Percentiles rank a stretch among this genome's conserved stretches.
Evolutionary conservation across 2,329 filamentous ascomycete species (phyloP).

Genomic region (Cercospora sp.): DNA sequence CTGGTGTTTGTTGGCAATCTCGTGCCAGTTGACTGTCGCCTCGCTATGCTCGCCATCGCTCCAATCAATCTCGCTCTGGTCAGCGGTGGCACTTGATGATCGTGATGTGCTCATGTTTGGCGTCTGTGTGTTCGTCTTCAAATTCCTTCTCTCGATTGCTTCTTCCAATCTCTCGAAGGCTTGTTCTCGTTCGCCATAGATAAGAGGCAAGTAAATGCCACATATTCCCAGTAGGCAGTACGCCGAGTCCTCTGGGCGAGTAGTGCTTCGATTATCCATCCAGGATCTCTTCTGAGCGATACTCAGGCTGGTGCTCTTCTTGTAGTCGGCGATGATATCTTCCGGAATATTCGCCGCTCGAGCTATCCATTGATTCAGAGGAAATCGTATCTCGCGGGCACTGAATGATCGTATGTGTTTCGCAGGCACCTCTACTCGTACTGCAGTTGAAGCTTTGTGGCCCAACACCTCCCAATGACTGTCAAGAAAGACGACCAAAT

Average conservation of each 20-base stretch:
- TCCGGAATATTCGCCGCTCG: not conserved
- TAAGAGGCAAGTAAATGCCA: not conserved
- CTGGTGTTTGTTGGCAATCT: not conserved
- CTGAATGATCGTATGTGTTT: not conserved
- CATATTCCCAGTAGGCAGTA: not conserved
- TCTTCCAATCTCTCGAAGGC: not conserved
- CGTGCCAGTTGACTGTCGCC: not conserved
- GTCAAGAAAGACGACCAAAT: not conserved
- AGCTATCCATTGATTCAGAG: not conserved
- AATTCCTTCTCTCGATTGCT: not conserved
- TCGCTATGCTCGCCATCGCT: not conserved
- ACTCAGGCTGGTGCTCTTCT: not conserved
- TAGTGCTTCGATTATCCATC: not conserved
- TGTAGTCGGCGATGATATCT: not conserved
- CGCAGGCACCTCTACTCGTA: not conserved
- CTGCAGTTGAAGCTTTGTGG: not conserved
- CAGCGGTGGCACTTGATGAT: not conserved
- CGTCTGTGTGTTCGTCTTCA: not conserved
- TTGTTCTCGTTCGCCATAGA: not conserved
- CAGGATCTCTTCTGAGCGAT: not conserved
- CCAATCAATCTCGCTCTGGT: not conserved
- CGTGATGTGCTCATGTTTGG: not conserved
- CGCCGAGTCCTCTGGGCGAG: not conserved
- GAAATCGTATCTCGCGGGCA: not conserved
- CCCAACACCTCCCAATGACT: not conserved